phyloP scores from a whole-genome alignment of 1,139 yeast genomes.

The Suhomyces anneliseae region DNA sequence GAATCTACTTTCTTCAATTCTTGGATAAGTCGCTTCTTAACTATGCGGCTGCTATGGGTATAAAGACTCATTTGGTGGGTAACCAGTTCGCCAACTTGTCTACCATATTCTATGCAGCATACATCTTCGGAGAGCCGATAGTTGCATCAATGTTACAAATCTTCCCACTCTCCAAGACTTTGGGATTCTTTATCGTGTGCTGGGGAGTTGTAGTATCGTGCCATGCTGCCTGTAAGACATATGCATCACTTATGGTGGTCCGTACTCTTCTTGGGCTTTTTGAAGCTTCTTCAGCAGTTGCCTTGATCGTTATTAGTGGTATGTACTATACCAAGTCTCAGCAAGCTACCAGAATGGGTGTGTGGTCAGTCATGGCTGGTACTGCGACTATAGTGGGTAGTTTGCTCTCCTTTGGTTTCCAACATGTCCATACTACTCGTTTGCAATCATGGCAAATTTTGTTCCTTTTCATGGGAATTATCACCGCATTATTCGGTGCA shows the following conservation, averaged over 20 bases:
- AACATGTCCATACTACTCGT: constrained; percentile 30
- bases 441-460: constrained; percentile 42
- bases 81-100: constrained; percentile 44
- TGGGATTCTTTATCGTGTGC: constrained; percentile 34
- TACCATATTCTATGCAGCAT: constrained; percentile 46
- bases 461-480: constrained; percentile 37
- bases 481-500: constrained; percentile 35
- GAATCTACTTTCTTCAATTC: constrained; percentile 45
- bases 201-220: constrained; percentile 45
- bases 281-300: constrained; percentile 21
- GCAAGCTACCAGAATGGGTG: constrained; percentile 16
- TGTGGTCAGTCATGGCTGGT: constrained; percentile 38
- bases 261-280: constrained; percentile 34
- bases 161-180: constrained; percentile 40
- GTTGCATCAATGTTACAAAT: constrained; percentile 38
- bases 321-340: constrained; percentile 43
- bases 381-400: constrained; percentile 43
- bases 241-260: constrained; percentile 42
- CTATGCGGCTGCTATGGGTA: constrained; percentile 55
- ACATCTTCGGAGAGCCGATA: constrained; percentile 48
- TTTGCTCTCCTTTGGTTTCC: constrained; percentile 41
- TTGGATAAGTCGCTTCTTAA: constrained; percentile 45
- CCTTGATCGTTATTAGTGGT: constrained; percentile 22
- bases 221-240: constrained; percentile 35
- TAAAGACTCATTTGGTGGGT: constrained; percentile 35